Evolutionary conservation across 2,329 filamentous ascomycete species (phyloP).

Genomic region (Fusarium albidum): DNA sequence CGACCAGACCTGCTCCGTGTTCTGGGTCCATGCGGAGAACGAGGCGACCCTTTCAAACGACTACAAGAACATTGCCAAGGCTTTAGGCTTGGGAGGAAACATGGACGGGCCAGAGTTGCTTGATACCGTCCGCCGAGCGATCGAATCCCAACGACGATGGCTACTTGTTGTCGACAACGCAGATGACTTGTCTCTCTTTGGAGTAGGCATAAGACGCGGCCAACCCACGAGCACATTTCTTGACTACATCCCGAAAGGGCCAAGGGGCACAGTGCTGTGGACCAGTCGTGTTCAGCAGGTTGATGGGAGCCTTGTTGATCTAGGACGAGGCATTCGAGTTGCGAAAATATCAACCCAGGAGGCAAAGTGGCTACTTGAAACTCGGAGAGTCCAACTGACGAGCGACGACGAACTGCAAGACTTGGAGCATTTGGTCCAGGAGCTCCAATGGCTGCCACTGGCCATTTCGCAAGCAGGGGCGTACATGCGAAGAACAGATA

Average conservation of each 20-base stretch:
- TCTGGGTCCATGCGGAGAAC: constrained; percentile 49
- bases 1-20: constrained; percentile 40
- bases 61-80: constrained; percentile 42
- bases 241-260: constrained; percentile 37
- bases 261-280: constrained; percentile 43
- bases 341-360: constrained; percentile 34
- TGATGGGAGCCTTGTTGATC: constrained; percentile 36
- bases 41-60: constrained; percentile 43
- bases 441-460: constrained; percentile 42
- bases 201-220: constrained; percentile 8
- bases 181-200: constrained; percentile 43
- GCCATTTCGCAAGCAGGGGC: constrained; percentile 45
- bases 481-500: constrained; percentile 42
- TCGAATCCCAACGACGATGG: constrained; percentile 37
- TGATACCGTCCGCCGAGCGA: constrained; percentile 17
- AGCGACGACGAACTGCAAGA: constrained; percentile 6
- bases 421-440: constrained; percentile 23
- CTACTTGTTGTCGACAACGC: constrained; percentile 47
- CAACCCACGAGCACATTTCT: constrained; percentile 4
- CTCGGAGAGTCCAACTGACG: not conserved
- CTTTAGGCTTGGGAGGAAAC: constrained; percentile 30
- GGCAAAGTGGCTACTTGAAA: constrained; percentile 14
- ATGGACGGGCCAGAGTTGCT: constrained; percentile 34
- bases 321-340: constrained; percentile 34
- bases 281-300: constrained; percentile 44